phyloP scores from a whole-genome alignment of 495 filamentous ascomycete species.

The Tuber brumale region DNA sequence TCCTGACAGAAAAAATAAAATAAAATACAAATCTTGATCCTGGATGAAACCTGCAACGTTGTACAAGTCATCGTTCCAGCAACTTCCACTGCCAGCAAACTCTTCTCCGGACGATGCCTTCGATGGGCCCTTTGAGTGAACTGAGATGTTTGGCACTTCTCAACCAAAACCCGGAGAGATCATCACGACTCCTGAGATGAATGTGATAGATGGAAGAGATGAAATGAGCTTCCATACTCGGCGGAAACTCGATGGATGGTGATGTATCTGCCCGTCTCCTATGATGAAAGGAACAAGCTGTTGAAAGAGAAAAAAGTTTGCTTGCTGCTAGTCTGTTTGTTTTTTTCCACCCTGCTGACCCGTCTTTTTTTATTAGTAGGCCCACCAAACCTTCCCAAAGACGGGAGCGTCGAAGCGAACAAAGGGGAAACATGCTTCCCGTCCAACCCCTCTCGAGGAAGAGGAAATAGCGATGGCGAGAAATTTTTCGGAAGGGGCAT shows the following conservation, averaged over 20 bases:
- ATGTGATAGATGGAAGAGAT: conserved; percentile 4
- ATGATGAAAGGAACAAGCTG: background rate
- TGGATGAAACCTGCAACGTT: conserved; percentile 39
- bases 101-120: conserved; percentile 29
- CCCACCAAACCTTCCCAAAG: background rate
- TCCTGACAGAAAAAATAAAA: conserved; percentile 7
- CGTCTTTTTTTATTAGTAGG: background rate
- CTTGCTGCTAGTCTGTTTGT: background rate
- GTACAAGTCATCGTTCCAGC: conserved; percentile 39
- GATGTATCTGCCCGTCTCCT: background rate
- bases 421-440: background rate
- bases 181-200: conserved; percentile 14
- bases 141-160: conserved; percentile 26
- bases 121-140: conserved; percentile 22
- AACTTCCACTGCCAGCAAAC: conserved; percentile 34
- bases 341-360: background rate
- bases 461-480: background rate
- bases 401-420: background rate
- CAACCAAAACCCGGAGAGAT: conserved; percentile 27
- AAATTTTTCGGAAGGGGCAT: background rate
- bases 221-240: background rate
- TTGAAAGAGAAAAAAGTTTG: background rate
- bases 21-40: conserved; percentile 33
- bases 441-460: background rate
- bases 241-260: background rate